Conservation (phyloP, 2,329 filamentous ascomycete species). For the Mollisia scopiformis region DNA sequence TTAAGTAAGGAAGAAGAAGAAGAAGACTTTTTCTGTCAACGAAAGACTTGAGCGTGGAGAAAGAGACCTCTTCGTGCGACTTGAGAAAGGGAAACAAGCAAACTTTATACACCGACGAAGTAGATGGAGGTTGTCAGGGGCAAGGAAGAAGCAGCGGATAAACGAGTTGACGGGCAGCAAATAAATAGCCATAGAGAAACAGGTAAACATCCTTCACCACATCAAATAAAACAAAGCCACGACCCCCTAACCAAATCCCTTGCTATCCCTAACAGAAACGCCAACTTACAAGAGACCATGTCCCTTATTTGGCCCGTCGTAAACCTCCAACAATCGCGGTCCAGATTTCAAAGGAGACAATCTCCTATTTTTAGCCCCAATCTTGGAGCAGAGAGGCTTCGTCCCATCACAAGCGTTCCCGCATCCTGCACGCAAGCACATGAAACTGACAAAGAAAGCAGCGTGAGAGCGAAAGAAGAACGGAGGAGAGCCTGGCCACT, state of each 20-base stretch:
- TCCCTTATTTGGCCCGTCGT: not conserved
- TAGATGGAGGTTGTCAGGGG: not conserved
- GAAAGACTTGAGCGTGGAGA: not conserved
- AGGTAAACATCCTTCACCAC: not conserved
- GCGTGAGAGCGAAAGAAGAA: no score
- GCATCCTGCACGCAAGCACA: constrained; percentile 2
- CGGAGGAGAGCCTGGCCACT: not conserved
- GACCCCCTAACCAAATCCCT: no score
- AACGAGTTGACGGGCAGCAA: not conserved
- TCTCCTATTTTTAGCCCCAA: constrained; percentile 1
- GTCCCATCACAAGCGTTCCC: not conserved
- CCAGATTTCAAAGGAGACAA: not conserved
- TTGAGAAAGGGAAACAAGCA: constrained; percentile 1
- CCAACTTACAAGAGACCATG: not conserved
- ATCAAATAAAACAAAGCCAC: not conserved
- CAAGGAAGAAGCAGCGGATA: not conserved
- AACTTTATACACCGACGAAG: not conserved
- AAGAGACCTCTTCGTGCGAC: not conserved
- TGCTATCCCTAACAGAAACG: no score
- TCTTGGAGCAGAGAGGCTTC: not conserved
- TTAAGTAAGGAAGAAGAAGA: no score
- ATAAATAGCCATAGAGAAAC: not conserved
- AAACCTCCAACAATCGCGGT: not conserved
- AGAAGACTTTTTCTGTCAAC: not conserved
- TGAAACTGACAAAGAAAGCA: not conserved